These are phyloP conservation scores for Xylaria telfairii DNA, from an alignment of 495 filamentous ascomycete genomes.

Conservation along the genomic window DNA sequence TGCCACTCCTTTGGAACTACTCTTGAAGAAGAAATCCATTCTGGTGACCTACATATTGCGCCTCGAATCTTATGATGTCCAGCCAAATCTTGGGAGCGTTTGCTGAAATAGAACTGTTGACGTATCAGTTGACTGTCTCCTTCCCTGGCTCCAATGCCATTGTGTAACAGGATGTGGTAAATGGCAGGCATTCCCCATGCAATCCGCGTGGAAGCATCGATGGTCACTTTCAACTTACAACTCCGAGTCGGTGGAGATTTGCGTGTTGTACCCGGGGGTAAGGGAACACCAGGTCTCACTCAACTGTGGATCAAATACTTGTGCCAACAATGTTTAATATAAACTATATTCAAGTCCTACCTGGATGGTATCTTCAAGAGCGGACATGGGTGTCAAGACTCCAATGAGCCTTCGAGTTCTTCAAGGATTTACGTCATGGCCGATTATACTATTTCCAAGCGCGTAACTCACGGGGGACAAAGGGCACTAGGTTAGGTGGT, in stretches of 20 bases:
- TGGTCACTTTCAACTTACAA: not conserved
- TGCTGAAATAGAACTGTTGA: constrained; percentile 20
- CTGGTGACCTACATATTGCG: constrained; percentile 39
- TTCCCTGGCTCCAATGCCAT: constrained; percentile 18
- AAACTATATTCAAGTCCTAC: not conserved
- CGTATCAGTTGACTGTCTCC: constrained; percentile 23
- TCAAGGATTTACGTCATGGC: constrained; percentile 1
- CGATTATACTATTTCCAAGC: not conserved
- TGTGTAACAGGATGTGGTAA: not conserved
- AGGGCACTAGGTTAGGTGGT: constrained; percentile 17
- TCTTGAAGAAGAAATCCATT: constrained; percentile 40
- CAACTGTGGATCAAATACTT: not conserved
- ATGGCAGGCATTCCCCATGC: constrained; percentile 6
- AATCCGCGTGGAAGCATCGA: constrained; percentile 2
- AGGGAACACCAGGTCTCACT: not conserved
- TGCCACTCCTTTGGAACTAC: constrained; percentile 36
- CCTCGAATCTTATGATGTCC: not conserved
- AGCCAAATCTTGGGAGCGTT: constrained; percentile 13
- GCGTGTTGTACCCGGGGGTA: not conserved
- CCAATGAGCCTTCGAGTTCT: not conserved
- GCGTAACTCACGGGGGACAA: not conserved
- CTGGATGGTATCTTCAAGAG: not conserved
- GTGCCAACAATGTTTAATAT: not conserved
- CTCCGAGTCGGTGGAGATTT: not conserved
- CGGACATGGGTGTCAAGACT: not conserved